phyloP scores from a whole-genome alignment of 2,329 filamentous ascomycete genomes.

The Dryadomyces quercivorus region DNA sequence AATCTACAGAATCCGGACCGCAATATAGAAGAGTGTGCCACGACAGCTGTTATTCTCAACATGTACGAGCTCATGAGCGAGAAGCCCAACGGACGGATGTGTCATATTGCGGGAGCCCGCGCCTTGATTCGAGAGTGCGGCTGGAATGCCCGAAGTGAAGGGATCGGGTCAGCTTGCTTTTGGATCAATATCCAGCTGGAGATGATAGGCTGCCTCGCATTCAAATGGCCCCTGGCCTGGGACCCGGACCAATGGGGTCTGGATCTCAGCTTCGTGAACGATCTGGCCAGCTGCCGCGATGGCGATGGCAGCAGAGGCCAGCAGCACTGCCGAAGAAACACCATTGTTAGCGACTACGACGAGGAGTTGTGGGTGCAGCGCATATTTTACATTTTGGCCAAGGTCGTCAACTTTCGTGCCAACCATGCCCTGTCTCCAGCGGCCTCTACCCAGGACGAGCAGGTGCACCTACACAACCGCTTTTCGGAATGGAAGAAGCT shows the following conservation, averaged over 20 bases:
- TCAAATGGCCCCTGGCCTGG: slow-evolving; percentile 80
- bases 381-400: slow-evolving; percentile 80
- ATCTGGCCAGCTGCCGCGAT: background rate
- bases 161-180: slow-evolving; percentile 79
- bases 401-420: slow-evolving; percentile 74
- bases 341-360: slow-evolving; percentile 30
- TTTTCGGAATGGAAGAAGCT: slow-evolving; percentile 67
- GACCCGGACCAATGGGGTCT: slow-evolving; percentile 84
- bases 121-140: slow-evolving; percentile 81
- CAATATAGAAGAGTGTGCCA: slow-evolving; percentile 73
- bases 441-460: slow-evolving; percentile 50
- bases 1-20: slow-evolving; percentile 74
- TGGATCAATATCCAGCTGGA: slow-evolving; percentile 92
- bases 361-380: slow-evolving; percentile 83
- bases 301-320: background rate
- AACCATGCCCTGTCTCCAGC: slow-evolving; percentile 51
- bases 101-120: slow-evolving; percentile 74
- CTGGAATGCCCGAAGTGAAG: slow-evolving; percentile 70
- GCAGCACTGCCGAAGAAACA: background rate
- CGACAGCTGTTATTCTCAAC: slow-evolving; percentile 77
- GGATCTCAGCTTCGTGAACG: slow-evolving; percentile 53
- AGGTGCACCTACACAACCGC: slow-evolving; percentile 49
- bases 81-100: slow-evolving; percentile 67
- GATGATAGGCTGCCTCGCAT: slow-evolving; percentile 74
- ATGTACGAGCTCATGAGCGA: slow-evolving; percentile 92